phyloP scores from a whole-genome alignment of 2,329 filamentous ascomycete species.

The Aspergillus alliaceus region DNA sequence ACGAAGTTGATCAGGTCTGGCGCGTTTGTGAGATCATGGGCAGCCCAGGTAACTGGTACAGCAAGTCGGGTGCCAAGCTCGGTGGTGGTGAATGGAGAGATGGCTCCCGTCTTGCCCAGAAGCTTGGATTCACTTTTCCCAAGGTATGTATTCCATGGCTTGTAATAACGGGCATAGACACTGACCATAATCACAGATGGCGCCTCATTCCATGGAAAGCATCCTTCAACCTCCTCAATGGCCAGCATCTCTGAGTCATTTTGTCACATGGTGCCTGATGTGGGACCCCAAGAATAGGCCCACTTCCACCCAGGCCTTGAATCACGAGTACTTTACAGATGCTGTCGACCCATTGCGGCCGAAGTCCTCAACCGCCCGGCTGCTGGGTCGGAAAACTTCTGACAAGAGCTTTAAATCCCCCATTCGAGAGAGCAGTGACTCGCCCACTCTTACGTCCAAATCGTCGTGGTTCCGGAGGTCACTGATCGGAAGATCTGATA shows the following conservation, averaged over 20 bases:
- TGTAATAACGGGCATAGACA: not conserved
- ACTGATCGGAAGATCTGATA: conserved; percentile 76
- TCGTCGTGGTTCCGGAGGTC: conserved; percentile 97
- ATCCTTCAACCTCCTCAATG: conserved; percentile 88
- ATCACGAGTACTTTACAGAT: conserved; percentile 91
- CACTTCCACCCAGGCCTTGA: conserved; percentile 89
- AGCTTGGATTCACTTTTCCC: conserved; percentile 96
- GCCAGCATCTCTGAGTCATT: conserved; percentile 82
- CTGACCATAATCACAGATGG: conserved; percentile 64
- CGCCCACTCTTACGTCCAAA: conserved; percentile 68
- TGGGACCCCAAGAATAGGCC: conserved; percentile 94
- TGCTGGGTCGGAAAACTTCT: conserved; percentile 87
- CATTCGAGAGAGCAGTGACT: conserved; percentile 62
- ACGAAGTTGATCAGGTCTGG: conserved; percentile 99
- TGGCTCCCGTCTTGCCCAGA: conserved; percentile 85
- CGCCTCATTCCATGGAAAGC: conserved; percentile 92
- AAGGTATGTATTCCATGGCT: conserved; percentile 51
- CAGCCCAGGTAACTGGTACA: conserved; percentile 97
- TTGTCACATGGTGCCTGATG: conserved; percentile 98
- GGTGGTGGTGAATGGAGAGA: conserved; percentile 98
- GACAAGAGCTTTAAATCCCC: conserved; percentile 66
- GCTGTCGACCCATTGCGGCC: conserved; percentile 88
- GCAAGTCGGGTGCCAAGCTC: conserved; percentile 80
- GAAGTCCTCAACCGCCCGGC: conserved; percentile 82
- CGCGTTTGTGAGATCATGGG: conserved; percentile 99